Percentiles rank a stretch among this genome's conserved stretches.
Evolutionary conservation across 768 basidiomycete species (phyloP).

Genomic region (Holtermannia corniformis): DNA sequence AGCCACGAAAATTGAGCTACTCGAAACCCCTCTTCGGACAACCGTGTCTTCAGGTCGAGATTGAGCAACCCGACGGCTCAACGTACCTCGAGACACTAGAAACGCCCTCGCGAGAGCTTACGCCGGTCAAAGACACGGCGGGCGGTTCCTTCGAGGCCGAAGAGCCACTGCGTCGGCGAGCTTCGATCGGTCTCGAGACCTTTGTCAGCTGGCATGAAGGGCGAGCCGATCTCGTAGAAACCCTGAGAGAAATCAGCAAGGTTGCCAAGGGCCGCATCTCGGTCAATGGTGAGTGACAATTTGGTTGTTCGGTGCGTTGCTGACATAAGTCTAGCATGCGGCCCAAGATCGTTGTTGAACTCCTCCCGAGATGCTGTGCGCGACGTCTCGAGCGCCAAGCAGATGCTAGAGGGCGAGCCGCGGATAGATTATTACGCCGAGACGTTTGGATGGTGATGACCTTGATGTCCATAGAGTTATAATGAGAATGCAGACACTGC

Average conservation of each 20-base stretch:
- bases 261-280: neutral
- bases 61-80: neutral
- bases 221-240: conserved; percentile 11
- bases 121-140: neutral
- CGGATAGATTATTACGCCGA: conserved; percentile 3
- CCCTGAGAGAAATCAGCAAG: conserved; percentile 9
- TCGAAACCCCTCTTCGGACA: neutral
- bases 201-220: conserved; percentile 21
- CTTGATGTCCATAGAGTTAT: neutral
- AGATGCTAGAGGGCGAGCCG: conserved; percentile 1
- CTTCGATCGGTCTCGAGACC: conserved; percentile 9
- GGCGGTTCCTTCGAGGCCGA: conserved; percentile 1
- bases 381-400: neutral
- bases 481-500: no score
- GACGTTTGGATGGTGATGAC: conserved; percentile 9
- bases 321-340: conserved; percentile 1
- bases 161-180: conserved; percentile 3
- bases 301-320: no score
- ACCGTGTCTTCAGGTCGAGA: neutral
- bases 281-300: conserved; percentile 1
- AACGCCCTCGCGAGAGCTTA: neutral
- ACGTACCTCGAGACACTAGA: neutral
- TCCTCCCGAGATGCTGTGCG: neutral
- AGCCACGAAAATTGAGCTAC: neutral
- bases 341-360: conserved; percentile 4